phyloP scores from a whole-genome alignment of 2,329 filamentous ascomycete species.

The Xylariaceae sp. region DNA sequence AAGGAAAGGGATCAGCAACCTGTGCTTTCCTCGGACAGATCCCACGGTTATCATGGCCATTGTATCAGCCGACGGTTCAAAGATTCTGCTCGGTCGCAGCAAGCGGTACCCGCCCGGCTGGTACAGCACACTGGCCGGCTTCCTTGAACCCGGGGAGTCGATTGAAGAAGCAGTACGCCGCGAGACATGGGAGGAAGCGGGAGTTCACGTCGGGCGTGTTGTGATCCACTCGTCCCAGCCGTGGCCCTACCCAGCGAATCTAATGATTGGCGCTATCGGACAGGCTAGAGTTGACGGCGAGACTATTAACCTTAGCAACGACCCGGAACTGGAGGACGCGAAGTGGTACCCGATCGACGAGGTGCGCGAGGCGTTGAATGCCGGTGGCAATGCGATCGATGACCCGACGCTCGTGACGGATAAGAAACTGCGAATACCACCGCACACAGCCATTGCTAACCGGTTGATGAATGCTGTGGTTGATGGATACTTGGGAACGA shows the following conservation, averaged over 20 bases:
- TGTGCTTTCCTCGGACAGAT: constrained; percentile 88
- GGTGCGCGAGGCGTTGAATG: constrained; percentile 66
- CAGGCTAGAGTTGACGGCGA: constrained; percentile 79
- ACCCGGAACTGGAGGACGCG: constrained; percentile 86
- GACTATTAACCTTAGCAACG: constrained; percentile 75
- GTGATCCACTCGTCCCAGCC: constrained; percentile 81
- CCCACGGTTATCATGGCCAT: constrained; percentile 95
- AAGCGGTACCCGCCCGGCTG: constrained; percentile 78
- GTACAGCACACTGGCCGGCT: constrained; percentile 87
- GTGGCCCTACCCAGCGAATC: constrained; percentile 79
- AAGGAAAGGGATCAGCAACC: constrained; percentile 80
- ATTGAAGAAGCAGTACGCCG: constrained; percentile 79
- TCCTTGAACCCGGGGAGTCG: constrained; percentile 80
- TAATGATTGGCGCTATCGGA: constrained; percentile 86
- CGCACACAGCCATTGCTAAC: constrained; percentile 86
- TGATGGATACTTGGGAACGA: constrained; percentile 12
- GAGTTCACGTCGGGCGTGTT: constrained; percentile 71
- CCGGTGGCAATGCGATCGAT: constrained; percentile 60
- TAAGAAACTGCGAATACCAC: constrained; percentile 74
- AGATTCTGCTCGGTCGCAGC: constrained; percentile 78
- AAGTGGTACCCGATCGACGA: constrained; percentile 85
- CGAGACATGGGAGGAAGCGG: constrained; percentile 84
- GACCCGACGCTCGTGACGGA: constrained; percentile 59
- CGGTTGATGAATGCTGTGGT: constrained; percentile 74
- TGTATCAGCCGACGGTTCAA: constrained; percentile 72